A percentile compares a stretch with the other conserved stretches of the same genome.
These are phyloP conservation scores for Phaffomyces opuntiae DNA, from an alignment of 805 yeast genomes.

Conservation along the genomic window DNA sequence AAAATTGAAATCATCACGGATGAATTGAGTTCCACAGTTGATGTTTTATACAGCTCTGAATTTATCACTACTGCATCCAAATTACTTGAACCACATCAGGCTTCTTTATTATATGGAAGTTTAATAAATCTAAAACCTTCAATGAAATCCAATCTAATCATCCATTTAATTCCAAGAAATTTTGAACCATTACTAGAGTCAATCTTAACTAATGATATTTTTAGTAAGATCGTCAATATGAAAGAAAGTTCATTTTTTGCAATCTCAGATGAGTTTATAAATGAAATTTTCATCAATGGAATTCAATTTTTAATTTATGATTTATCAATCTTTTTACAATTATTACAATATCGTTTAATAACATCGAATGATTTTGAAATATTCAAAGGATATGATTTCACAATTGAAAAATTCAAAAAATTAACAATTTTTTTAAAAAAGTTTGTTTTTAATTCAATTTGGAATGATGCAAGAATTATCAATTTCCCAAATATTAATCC, in stretches of 20 bases:
- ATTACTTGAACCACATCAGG: conserved; percentile 13
- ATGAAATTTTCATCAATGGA: conserved; percentile 3
- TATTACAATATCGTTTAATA: conserved; percentile 59
- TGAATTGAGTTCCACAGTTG: conserved; percentile 6
- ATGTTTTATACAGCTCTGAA: conserved; percentile 14
- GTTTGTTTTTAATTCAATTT: conserved; percentile 43
- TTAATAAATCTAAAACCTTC: conserved; percentile 33
- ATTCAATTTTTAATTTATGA: conserved; percentile 22
- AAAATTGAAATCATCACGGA: conserved; percentile 10
- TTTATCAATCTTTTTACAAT: conserved; percentile 47
- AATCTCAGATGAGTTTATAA: conserved; percentile 1
- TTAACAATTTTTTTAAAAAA: conserved; percentile 44
- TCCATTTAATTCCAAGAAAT: conserved; percentile 35
- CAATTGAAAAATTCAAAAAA: conserved; percentile 29
- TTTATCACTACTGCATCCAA: conserved; percentile 23
- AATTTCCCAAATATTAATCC: background rate
- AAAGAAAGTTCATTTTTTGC: conserved; percentile 7
- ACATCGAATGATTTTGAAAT: conserved; percentile 63
- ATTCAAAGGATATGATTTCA: conserved; percentile 32
- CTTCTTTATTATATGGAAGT: conserved; percentile 23
- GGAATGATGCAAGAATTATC: conserved; percentile 24
- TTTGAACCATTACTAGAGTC: conserved; percentile 27
- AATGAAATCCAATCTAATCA: conserved; percentile 31
- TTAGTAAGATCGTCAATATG: conserved; percentile 8
- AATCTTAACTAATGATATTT: conserved; percentile 18